Evolutionary conservation across 106 monocot genomes (phyloP), one percentile per base, ranked within the genome.

Genomic region (Amphibolis antarctica): DNA sequence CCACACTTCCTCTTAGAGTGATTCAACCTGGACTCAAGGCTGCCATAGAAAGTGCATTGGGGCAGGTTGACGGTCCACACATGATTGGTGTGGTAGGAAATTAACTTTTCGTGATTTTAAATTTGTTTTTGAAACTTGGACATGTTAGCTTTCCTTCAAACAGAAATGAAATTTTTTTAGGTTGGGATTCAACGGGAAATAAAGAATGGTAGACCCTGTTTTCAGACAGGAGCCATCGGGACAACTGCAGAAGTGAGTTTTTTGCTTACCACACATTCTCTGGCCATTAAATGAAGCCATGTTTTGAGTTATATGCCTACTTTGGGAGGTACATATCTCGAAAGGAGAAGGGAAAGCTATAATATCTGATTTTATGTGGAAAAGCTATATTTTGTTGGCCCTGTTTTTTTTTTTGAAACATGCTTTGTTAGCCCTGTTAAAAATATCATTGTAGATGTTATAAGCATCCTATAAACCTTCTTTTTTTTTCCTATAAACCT

Each of bases 51-150:
- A 92, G 76, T 69, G 84, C 92, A 60, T 59, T 87, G 60, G 74
- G 57, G 27, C 83, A 82, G 48, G 69, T 69, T 76, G 84, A 88
- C 49, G 81, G 84, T 71, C 78, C 82, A 28, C 78, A 62, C 65
- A 88, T 73, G 22, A 74, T 92, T 71, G 92, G 88, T 69, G 92
- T 92, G 88, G 92, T 92, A 88, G 67, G 57, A 10, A 63, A 55
- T 67, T 44, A 23, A 10, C 44, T 44, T 56, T 67, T 18, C 36
- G 0, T 20, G 43, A 3, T 14, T 44, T 42, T 58, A 31, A 15
- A 0, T 58, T 58, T 29, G 17, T 58, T 58, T 28, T 11, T 58
- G 12, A 6, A 5, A 55, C 23, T 12, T 22, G 18, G 21, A 54
- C 53, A 42, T 42, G 14, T 62, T 17, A 30, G 28, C 3, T 17